A percentile compares a stretch with the other conserved stretches of the same genome.
Conservation (phyloP, 345 rosid species). For the Eutrema japonicum region DNA sequence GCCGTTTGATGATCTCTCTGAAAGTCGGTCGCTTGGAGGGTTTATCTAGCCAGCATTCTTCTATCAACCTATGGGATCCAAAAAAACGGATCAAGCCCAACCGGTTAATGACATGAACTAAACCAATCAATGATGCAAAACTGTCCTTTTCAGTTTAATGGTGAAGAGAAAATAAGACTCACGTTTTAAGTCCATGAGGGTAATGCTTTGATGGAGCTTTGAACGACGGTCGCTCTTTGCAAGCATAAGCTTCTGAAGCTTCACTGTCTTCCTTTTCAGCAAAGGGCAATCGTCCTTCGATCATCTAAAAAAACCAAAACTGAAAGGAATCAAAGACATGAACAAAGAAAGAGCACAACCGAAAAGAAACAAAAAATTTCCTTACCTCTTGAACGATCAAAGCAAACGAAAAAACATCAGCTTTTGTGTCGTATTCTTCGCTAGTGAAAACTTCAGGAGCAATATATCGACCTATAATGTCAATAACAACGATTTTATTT, state of each 20-base stretch:
- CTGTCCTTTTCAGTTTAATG: background rate
- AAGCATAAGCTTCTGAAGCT: slow-evolving; percentile 61
- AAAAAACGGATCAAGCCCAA: background rate
- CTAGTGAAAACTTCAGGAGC: slow-evolving; percentile 84
- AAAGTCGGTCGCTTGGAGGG: slow-evolving; percentile 82
- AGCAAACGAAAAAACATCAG: slow-evolving; percentile 93
- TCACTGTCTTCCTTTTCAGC: slow-evolving; percentile 63
- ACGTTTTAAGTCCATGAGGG: slow-evolving; percentile 87
- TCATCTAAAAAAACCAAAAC: slow-evolving; percentile 57
- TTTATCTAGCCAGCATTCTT: slow-evolving; percentile 86
- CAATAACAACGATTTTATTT: background rate
- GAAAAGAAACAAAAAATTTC: background rate
- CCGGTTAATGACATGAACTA: slow-evolving; percentile 15
- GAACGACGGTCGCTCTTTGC: slow-evolving; percentile 63
- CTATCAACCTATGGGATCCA: slow-evolving; percentile 64
- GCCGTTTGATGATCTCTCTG: slow-evolving; percentile 64
- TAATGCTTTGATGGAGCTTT: slow-evolving; percentile 74
- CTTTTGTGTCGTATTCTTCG: slow-evolving; percentile 86
- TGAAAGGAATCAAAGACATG: slow-evolving; percentile 18
- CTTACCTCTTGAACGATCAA: slow-evolving; percentile 88
- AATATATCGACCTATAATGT: slow-evolving; percentile 70
- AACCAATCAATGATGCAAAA: slow-evolving; percentile 23
- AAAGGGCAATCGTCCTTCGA: slow-evolving; percentile 85
- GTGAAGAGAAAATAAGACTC: slow-evolving; percentile 36
- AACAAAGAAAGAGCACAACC: slow-evolving; percentile 6